Evolutionary conservation across 306 rosid species (phyloP).

Genomic region (Prunus mume): DNA sequence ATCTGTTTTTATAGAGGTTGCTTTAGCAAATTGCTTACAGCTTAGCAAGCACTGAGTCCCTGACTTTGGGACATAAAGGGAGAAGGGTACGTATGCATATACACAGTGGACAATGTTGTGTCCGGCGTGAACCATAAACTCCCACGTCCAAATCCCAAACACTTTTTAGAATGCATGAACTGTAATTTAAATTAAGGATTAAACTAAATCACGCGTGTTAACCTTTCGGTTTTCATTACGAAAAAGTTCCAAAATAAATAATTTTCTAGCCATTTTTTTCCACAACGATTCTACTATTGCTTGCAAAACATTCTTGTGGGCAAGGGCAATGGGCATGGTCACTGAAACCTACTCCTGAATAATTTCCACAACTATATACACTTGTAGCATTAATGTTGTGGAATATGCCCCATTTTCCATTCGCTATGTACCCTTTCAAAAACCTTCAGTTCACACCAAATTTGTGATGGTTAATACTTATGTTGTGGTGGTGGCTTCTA

Average conservation of each 20-base stretch:
- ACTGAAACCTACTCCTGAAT: not conserved
- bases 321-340: not conserved
- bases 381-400: not conserved
- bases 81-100: not conserved
- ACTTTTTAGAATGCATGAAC: not conserved
- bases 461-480: slow-evolving; percentile 36
- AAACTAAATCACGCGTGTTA: not conserved
- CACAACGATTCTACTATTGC: not conserved
- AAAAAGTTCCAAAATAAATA: not conserved
- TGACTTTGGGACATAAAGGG: not conserved
- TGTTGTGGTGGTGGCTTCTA: slow-evolving; percentile 21
- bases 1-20: not conserved
- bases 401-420: not conserved
- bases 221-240: not conserved
- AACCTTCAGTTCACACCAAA: slow-evolving; percentile 39
- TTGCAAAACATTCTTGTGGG: not conserved
- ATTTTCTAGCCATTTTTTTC: not conserved
- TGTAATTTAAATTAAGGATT: no score
- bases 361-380: not conserved
- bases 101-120: not conserved
- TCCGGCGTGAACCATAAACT: not conserved
- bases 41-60: not conserved
- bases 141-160: not conserved
- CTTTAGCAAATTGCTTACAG: not conserved
- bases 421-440: not conserved